Base-by-base conservation (phyloP, 1,284 basidiomycete genomes). In the Lentinus polychrous region DNA sequence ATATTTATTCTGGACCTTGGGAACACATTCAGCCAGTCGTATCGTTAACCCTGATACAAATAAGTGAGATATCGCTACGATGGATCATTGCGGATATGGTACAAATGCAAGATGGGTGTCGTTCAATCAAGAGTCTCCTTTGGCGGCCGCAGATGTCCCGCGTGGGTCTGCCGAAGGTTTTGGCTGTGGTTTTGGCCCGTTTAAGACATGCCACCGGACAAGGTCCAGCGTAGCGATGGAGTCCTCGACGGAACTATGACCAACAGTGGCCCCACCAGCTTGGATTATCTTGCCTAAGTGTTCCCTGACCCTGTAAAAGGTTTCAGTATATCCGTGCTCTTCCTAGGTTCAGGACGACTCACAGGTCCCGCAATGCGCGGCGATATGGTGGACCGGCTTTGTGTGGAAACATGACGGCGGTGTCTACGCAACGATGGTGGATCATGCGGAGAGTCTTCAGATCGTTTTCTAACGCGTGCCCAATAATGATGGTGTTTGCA, bases 401-500 rank as follows among this genome's bases (percentile, higher is more conserved):
- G 62, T 95, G 93, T 12, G 88, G 90, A 59, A 93, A 94, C 15
- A 96, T 69, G 11, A 86, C 70, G 0, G 81, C 86, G 0, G 93
- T 95, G 59, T 96, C 93, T 15, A 96, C 76, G 50, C 91, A 84
- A 52, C 73, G 78, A 48, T 77, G 71, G 61, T 96, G 94, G 1
- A 96, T 69, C 58, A 96, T 83, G 14, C 93, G 75, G 54, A 96
- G 68, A 5, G 93, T 86, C 61, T 85, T 86, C 53, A 96, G 69
- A 62, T 96, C 94, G 61, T 96, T 96, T 53, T 96, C 94, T 11
- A 96, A 72, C 0, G 79, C 81, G 67, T 91, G 86, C 0, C 92
- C 92, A 50, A 93, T 83, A 24, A 94, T 69, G 52, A 94, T 83
- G 0, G 94, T 96, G 5, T 87, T 69, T 11, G 79, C 70, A 48